phyloP scores from a whole-genome alignment of 2,329 filamentous ascomycete species.

The Claviceps humidiphila region DNA sequence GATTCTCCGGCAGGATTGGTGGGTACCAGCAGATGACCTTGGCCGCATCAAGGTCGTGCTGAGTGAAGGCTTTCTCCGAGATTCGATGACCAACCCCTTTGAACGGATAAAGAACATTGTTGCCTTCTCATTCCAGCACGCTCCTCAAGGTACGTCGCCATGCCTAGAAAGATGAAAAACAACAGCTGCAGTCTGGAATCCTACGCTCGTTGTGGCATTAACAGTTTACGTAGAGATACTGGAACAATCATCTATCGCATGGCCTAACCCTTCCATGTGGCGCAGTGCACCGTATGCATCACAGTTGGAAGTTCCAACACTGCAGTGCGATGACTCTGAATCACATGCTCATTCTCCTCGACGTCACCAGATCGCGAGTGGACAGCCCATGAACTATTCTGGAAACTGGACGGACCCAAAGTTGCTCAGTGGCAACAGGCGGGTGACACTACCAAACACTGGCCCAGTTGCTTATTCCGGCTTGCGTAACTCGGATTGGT shows the following conservation, averaged over 20 bases:
- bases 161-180: background rate
- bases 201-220: background rate
- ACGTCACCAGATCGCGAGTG: slow-evolving; percentile 12
- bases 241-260: slow-evolving; percentile 61
- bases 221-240: slow-evolving; percentile 42
- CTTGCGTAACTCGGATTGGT: slow-evolving; percentile 8
- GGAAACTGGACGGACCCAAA: background rate
- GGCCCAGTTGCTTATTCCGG: background rate
- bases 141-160: slow-evolving; percentile 50
- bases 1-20: slow-evolving; percentile 54
- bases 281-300: slow-evolving; percentile 30
- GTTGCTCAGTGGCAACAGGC: slow-evolving; percentile 1
- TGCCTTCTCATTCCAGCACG: slow-evolving; percentile 75
- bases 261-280: slow-evolving; percentile 66
- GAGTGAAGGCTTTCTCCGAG: slow-evolving; percentile 55
- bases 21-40: slow-evolving; percentile 56
- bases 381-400: background rate
- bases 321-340: slow-evolving; percentile 34
- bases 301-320: slow-evolving; percentile 27
- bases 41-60: slow-evolving; percentile 68
- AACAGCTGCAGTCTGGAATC: background rate
- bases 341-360: slow-evolving; percentile 51
- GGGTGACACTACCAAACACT: slow-evolving; percentile 6
- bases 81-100: slow-evolving; percentile 38
- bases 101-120: slow-evolving; percentile 60